Evolutionary conservation across 2,329 filamentous ascomycete species (phyloP), one percentile per base, ranked within the genome.

Genomic region (Pseudomassariella vexata): DNA sequence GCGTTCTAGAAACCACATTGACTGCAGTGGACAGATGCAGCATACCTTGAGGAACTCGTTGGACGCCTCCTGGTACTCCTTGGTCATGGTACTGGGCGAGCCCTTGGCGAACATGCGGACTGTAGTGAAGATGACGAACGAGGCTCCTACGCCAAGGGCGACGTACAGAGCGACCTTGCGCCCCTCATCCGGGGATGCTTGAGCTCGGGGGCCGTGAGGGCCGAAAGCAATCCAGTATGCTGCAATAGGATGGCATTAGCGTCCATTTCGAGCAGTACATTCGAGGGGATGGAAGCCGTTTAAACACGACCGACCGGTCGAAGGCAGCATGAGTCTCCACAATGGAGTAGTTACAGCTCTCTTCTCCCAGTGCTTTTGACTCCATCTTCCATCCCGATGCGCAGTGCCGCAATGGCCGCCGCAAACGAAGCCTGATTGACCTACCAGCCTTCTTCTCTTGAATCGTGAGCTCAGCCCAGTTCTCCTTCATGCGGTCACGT

Each of bases 161-260:
- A 85, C 82, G 64, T 88, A 85, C 57, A 79, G 68, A 55, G 84
- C 73, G 50, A 96, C 72, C 61, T 81, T 89, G 65, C 77, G 75
- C 63, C 73, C 74, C 74, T 95, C 90, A 53, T 86, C 90, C 46
- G 92, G 84, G 42, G 90, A 86, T 47, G 83, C 63, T 42, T 73
- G 68, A 48, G 90, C 81, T 52, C 92, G 90, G 51, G 92, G 92
- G 37, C 92, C 92, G 66, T 98, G 92, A 56, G 89, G 82, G 47
- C 92, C 92, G 60, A 98, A 98, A 47, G 92, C 89, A 57, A 98
- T 95, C 82, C 85, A 98, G 79, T 96, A 98, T 46, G 92, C 92
- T 98, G 60, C 63, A 37, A 46, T 55, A 47, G n/a, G n/a, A n/a
- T 57, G 50, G 54, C 48, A 52, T 41, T 49, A 56, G 56, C n/a